Conservation (phyloP, 2,329 filamentous ascomycete species). For the Thielaviopsis punctulata region DNA sequence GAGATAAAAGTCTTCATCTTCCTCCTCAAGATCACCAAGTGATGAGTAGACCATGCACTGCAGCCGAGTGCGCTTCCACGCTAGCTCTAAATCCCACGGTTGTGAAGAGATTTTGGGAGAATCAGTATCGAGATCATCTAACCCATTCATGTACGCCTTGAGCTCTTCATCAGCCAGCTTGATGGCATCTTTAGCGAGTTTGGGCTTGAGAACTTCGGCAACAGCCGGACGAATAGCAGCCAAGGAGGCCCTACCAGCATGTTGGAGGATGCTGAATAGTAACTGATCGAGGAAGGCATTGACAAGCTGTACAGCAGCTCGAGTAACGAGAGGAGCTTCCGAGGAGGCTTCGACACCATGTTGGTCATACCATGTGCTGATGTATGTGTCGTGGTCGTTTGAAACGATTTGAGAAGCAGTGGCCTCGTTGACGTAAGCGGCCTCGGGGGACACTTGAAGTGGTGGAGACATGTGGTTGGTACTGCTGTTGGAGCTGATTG, state of each 20-base stretch:
- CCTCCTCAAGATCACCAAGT: constrained; percentile 90
- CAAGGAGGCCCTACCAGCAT: constrained; percentile 62
- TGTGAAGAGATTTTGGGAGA: constrained; percentile 25
- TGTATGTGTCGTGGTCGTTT: constrained; percentile 64
- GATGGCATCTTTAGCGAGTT: constrained; percentile 72
- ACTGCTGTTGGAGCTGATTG: constrained; percentile 34
- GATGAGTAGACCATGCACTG: constrained; percentile 98
- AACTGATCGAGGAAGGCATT: constrained; percentile 91
- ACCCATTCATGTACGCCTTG: constrained; percentile 67
- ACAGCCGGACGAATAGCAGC: constrained; percentile 64
- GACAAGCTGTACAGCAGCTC: constrained; percentile 56
- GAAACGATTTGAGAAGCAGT: constrained; percentile 86
- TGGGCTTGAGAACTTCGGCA: constrained; percentile 71
- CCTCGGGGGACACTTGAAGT: constrained; percentile 50
- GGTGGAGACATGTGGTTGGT: constrained; percentile 49
- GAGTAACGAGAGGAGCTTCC: constrained; percentile 56
- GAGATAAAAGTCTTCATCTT: constrained; percentile 83
- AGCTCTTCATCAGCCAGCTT: constrained; percentile 73
- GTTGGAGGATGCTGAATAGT: constrained; percentile 74
- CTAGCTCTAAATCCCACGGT: constrained; percentile 77
- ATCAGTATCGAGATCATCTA: constrained; percentile 48
- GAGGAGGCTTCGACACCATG: constrained; percentile 46
- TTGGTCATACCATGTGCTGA: constrained; percentile 51
- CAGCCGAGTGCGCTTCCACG: constrained; percentile 84
- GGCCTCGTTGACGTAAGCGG: constrained; percentile 73